Evolutionary conservation across 2,329 filamentous ascomycete species (phyloP).

Genomic region (Orbilia brochopaga): DNA sequence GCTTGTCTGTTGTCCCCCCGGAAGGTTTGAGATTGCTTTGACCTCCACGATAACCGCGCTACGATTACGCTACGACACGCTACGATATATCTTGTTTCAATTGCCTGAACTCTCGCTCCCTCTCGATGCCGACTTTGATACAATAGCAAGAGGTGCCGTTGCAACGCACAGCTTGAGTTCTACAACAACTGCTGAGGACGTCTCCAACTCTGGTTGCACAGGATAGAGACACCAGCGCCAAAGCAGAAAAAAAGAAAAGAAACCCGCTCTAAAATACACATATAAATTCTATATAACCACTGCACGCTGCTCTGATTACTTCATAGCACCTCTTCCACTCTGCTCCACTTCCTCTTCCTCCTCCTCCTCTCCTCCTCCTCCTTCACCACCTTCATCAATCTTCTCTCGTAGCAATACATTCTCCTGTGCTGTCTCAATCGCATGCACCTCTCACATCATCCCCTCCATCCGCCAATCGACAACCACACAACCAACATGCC

Average conservation of each 20-base stretch:
- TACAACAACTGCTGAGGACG: background rate
- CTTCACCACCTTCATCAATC: background rate
- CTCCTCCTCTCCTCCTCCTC: background rate
- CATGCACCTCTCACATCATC: no score
- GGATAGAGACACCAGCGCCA: background rate
- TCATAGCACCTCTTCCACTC: background rate
- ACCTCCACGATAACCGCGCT: slow-evolving; percentile 24
- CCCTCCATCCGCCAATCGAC: slow-evolving; percentile 4
- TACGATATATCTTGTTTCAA: slow-evolving; percentile 36
- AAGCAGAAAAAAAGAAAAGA: slow-evolving; percentile 5
- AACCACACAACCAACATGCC: slow-evolving; percentile 13
- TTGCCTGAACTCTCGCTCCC: slow-evolving; percentile 28
- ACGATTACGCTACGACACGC: slow-evolving; percentile 3
- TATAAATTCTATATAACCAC: background rate
- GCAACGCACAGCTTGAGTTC: background rate
- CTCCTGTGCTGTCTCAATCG: no score
- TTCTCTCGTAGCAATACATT: background rate
- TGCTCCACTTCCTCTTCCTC: background rate
- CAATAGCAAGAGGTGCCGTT: background rate
- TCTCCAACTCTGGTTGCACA: background rate
- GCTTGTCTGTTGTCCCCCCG: slow-evolving; percentile 17
- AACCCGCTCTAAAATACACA: background rate
- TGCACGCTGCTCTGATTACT: background rate
- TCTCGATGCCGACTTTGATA: background rate
- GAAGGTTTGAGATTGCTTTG: slow-evolving; percentile 48